phyloP scores from a whole-genome alignment of 2,329 filamentous ascomycete genomes.

The Piedraia hortae region DNA sequence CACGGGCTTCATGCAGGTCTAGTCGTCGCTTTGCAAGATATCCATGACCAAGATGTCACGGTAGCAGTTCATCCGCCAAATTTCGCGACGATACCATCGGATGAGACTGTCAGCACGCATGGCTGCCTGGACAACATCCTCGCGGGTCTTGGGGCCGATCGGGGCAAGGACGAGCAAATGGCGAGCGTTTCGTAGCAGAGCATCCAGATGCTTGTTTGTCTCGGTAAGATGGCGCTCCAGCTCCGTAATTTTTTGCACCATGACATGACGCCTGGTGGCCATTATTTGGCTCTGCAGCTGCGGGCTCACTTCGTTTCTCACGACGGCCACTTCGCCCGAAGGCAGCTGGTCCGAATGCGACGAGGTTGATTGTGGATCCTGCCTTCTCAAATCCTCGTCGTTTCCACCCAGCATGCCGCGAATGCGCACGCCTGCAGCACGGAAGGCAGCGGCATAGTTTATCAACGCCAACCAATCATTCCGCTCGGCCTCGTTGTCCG shows the following conservation, averaged over 20 bases:
- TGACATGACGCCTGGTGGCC: slow-evolving; percentile 52
- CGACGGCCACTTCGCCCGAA: slow-evolving; percentile 42
- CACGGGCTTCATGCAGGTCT: too few species aligned
- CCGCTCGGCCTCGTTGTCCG: slow-evolving; percentile 71
- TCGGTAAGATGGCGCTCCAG: slow-evolving; percentile 50
- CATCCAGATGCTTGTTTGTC: slow-evolving; percentile 52
- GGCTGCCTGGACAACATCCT: slow-evolving; percentile 61
- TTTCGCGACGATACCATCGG: slow-evolving; percentile 82
- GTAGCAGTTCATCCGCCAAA: slow-evolving; percentile 78
- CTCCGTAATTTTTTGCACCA: slow-evolving; percentile 59
- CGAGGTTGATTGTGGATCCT: slow-evolving; percentile 35
- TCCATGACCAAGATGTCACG: slow-evolving; percentile 67
- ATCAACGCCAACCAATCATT: slow-evolving; percentile 92
- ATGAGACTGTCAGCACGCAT: slow-evolving; percentile 63
- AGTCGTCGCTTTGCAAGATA: slow-evolving; percentile 44
- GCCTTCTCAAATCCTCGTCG: slow-evolving; percentile 38
- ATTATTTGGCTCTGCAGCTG: slow-evolving; percentile 73
- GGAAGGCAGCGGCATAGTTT: slow-evolving; percentile 86
- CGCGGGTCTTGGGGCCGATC: slow-evolving; percentile 69
- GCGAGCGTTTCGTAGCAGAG: slow-evolving; percentile 61
- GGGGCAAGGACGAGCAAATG: slow-evolving; percentile 74
- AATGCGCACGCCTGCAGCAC: slow-evolving; percentile 73
- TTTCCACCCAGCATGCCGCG: slow-evolving; percentile 60
- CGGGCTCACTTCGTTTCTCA: slow-evolving; percentile 17
- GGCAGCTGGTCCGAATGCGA: slow-evolving; percentile 35